Base-by-base conservation (phyloP, 306 rosid species). In the Quercus aquifolioides region DNA sequence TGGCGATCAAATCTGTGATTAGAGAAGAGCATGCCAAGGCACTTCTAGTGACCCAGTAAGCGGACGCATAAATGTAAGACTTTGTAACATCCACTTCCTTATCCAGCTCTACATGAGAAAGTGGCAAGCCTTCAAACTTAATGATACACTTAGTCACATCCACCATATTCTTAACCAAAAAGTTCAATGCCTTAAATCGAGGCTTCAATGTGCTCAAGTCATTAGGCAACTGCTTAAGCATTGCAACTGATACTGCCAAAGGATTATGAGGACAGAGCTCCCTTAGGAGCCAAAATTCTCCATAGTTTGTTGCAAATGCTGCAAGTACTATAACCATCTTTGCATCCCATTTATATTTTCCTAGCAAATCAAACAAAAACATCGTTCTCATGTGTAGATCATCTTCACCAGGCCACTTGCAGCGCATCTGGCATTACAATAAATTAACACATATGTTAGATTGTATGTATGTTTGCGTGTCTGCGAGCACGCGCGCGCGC, bases 1-100 rank as follows among this genome's bases (percentile, higher is more conserved):
- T 75, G 82, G 68, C 51, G 69, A 64, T 75, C 71, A 87, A 76
- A 63, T 86, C 84, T 55, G 73, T 59, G 72, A 89, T 83, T 74
- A 85, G 90, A 18, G 80, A 86, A 82, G 80, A 81, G 82, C 90
- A 86, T 55, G 84, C 82, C 82, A 86, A 84, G 81, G 83, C 74
- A 85, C 91, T 84, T 82, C 91, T 83, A 80, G 81, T 21, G 58
- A 89, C 84, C 96, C 93, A 91, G 63, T 89, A 91, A 25, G 63
- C 88, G 79, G 96, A 85, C 67, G 69, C 54, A 55, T 83, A 85
- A 76, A 86, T 76, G n/a, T 65, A 77, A 60, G 71, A 74, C 70
- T 84, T 81, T 28, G 84, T 69, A 20, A 25, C 59, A 8, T 59
- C 70, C 56, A 75, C 60, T 71, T 80, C 85, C 26, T 56, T 31